Base-by-base conservation (phyloP, 257 asterid genomes). In the Nicotiana tabacum region DNA sequence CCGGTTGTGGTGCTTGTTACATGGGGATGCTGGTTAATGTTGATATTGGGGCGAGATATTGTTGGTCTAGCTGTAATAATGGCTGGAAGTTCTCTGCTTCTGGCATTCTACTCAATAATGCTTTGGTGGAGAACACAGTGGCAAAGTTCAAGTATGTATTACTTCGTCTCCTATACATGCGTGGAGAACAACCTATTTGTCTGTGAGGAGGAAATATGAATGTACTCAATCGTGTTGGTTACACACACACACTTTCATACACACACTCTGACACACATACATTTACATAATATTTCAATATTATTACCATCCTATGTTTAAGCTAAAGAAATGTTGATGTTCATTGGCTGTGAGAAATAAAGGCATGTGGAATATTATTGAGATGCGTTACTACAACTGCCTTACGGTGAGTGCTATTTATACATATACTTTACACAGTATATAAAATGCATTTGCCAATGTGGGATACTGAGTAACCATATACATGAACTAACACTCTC, bases 81-180 rank as follows among this genome's bases (percentile, higher is more conserved):
- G 99, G 97, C 97, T 83, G 99, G 99, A 84, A 91, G 89, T 86
- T 97, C 98, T 87, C 92, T 96, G 61, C 93, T 96, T 58, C 85
- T 96, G 90, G 97, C 99, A 37, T 96, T 96, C 90, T 96, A 96
- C 82, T 91, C 98, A 2, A 89, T 96, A 79, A 96, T 96, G 98
- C 98, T 96, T 85, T 96, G 99, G 99, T 96, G 98, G 99, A 94
- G 99, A 89, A 96, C 99, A 68, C 99, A 94, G 78, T 96, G 99
- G 99, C 99, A 96, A 91, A 96, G 99, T 92, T 96, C 99, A 89
- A 96, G 99, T 96, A 92, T 64, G 99, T 88, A 82, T 72, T 35
- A 55, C 51, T n/a, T 39, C 21, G 5, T 32, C 9, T 48, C 83
- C 53, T 18, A 48, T 48, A 48, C 77, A 65, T 66, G 30, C 65